These are phyloP conservation scores for Thalassiosira sp. DNA, from an alignment of 352 stramenopile species.

Conservation along the genomic window DNA sequence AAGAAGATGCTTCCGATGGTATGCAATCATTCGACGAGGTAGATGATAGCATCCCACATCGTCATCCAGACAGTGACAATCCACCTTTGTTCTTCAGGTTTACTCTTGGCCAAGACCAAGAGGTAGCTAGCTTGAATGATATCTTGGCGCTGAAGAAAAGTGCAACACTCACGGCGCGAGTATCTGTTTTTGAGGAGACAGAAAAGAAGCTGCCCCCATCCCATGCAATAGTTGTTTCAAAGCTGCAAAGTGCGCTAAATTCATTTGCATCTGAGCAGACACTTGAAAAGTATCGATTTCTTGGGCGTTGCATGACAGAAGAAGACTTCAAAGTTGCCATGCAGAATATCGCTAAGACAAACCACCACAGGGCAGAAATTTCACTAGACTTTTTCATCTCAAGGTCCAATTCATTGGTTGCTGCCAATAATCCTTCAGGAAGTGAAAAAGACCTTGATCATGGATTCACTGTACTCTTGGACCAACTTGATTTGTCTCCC, in stretches of 20 bases:
- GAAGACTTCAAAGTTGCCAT: conserved; percentile 61
- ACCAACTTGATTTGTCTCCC: conserved; percentile 46
- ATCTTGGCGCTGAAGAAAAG: conserved; percentile 59
- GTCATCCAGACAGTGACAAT: conserved; percentile 1
- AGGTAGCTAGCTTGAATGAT: conserved; percentile 38
- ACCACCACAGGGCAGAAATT: conserved; percentile 49
- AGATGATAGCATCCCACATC: conserved; percentile 3
- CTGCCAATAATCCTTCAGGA: conserved; percentile 50
- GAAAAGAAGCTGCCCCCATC: conserved; percentile 34
- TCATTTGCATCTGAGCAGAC: conserved; percentile 72
- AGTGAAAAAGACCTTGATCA: conserved; percentile 64
- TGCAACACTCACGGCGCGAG: conserved; percentile 40
- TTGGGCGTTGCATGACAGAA: conserved; percentile 39
- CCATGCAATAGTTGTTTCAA: conserved; percentile 51
- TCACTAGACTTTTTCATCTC: conserved; percentile 69
- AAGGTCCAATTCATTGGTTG: conserved; percentile 66
- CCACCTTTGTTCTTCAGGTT: conserved; percentile 73
- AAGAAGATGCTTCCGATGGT: conserved; percentile 1
- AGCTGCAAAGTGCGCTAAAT: conserved; percentile 64
- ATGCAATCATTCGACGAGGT: conserved; percentile 8
- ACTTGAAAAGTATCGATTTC: conserved; percentile 63
- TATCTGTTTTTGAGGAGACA: conserved; percentile 59
- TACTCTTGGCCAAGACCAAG: conserved; percentile 55
- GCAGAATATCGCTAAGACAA: conserved; percentile 67
- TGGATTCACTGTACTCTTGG: conserved; percentile 57